Evolutionary conservation across 2,329 filamentous ascomycete species (phyloP).

Genomic region (Paramyrothecium sp.): DNA sequence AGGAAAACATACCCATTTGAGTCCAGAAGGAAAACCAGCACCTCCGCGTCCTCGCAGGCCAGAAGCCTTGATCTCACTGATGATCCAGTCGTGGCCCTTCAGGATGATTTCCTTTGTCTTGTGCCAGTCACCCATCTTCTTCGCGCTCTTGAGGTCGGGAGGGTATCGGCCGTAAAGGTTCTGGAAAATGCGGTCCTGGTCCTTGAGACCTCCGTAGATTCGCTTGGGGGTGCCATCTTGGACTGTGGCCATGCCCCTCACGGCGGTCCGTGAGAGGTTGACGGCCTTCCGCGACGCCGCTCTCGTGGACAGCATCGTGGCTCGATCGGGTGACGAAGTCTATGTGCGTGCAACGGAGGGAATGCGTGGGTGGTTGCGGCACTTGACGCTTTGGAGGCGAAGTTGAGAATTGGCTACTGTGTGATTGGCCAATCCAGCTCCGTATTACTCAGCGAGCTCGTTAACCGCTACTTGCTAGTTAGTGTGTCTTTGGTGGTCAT

Average conservation of each 20-base stretch:
- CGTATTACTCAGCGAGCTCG: conserved; percentile 24
- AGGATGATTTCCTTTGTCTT: conserved; percentile 98
- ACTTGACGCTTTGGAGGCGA: conserved; percentile 33
- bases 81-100: conserved; percentile 99
- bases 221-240: conserved; percentile 70
- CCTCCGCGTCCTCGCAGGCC: conserved; percentile 94
- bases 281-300: conserved; percentile 36
- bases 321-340: conserved; percentile 27
- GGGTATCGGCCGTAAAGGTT: conserved; percentile 95
- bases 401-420: conserved; percentile 32
- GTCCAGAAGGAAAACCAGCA: conserved; percentile 93
- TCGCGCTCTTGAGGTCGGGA: conserved; percentile 86
- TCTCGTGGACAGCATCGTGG: conserved; percentile 45
- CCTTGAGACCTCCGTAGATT: conserved; percentile 81
- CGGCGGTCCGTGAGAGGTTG: conserved; percentile 40
- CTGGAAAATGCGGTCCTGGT: conserved; percentile 98
- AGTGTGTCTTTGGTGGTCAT: not conserved
- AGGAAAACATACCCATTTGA: conserved; percentile 85
- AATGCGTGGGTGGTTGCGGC: conserved; percentile 27
- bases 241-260: conserved; percentile 77
- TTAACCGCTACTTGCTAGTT: conserved; percentile 24
- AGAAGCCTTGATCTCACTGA: conserved; percentile 94
- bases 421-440: conserved; percentile 40
- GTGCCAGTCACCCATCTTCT: conserved; percentile 99
- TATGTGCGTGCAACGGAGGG: not conserved